Conservation (phyloP, 2,329 filamentous ascomycete species). For the Gnomoniopsis smithogilvyi region DNA sequence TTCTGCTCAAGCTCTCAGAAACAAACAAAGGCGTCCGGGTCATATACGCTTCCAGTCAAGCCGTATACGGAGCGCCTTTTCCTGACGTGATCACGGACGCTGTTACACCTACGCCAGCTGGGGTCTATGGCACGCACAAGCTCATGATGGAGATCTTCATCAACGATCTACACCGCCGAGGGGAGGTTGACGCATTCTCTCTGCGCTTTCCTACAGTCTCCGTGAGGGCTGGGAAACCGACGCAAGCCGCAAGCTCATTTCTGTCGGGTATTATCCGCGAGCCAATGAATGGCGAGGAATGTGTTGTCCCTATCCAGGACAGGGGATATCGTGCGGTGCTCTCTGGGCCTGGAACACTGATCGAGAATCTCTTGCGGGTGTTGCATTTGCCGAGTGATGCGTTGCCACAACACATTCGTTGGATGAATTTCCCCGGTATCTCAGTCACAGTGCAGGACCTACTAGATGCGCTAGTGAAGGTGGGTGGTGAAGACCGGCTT, state of each 20-base stretch:
- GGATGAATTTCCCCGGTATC: slow-evolving; percentile 49
- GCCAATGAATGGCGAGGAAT: slow-evolving; percentile 34
- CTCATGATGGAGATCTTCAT: slow-evolving; percentile 57
- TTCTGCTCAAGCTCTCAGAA: slow-evolving; percentile 15
- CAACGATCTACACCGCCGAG: slow-evolving; percentile 48
- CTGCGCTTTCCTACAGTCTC: slow-evolving; percentile 43
- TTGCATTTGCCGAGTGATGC: slow-evolving; percentile 37
- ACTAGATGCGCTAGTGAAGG: slow-evolving; percentile 44
- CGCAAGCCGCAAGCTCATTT: slow-evolving; percentile 59
- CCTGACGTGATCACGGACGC: slow-evolving; percentile 28
- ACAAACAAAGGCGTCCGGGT: slow-evolving; percentile 16
- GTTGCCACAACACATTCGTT: slow-evolving; percentile 27
- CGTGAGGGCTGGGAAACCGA: slow-evolving; percentile 57
- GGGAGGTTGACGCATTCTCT: slow-evolving; percentile 51
- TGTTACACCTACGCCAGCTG: slow-evolving; percentile 51
- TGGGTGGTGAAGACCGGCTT: slow-evolving; percentile 44
- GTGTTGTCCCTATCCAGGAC: slow-evolving; percentile 11
- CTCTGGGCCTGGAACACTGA: slow-evolving; percentile 42
- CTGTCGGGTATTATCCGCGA: slow-evolving; percentile 61
- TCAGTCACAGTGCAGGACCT: slow-evolving; percentile 52
- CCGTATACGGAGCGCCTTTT: slow-evolving; percentile 49
- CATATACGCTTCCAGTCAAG: slow-evolving; percentile 43
- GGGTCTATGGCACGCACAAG: slow-evolving; percentile 60
- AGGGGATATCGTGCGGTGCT: slow-evolving; percentile 43
- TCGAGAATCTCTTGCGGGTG: slow-evolving; percentile 42